A percentile compares a stretch with the other conserved stretches of the same genome.
Evolutionary conservation across 179 eudicot species (phyloP).

Genomic region (Silene coronaria): DNA sequence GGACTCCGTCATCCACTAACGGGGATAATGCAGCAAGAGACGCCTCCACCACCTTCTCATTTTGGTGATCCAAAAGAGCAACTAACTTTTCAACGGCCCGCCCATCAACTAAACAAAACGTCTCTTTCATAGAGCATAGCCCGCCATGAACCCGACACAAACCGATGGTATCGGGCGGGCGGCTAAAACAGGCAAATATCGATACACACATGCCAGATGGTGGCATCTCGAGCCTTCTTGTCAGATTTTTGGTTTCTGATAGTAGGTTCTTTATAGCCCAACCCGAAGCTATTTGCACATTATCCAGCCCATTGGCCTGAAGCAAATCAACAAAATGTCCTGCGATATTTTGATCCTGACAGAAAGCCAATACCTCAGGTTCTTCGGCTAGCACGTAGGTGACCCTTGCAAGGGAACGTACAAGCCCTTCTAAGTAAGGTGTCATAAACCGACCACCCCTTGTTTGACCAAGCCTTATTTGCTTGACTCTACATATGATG

Average conservation of each 20-base stretch:
- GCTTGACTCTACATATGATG: constrained; percentile 44
- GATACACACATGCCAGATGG: constrained; percentile 42
- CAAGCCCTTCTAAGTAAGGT: constrained; percentile 75
- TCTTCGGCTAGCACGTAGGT: constrained; percentile 61
- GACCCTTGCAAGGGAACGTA: constrained; percentile 63
- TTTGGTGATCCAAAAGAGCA: constrained; percentile 71
- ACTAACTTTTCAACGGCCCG: constrained; percentile 66
- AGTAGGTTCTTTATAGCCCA: constrained; percentile 72
- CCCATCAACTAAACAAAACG: constrained; percentile 72
- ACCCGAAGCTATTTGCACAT: constrained; percentile 77
- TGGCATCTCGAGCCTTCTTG: constrained; percentile 49
- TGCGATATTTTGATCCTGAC: constrained; percentile 50
- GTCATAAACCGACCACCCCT: constrained; percentile 72
- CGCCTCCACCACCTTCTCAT: constrained; percentile 75
- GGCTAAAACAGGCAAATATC: constrained; percentile 53
- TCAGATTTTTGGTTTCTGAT: constrained; percentile 45
- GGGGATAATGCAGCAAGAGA: constrained; percentile 80
- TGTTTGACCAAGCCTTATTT: constrained; percentile 66
- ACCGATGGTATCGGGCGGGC: constrained; percentile 45
- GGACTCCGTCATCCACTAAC: constrained; percentile 68
- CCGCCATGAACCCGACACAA: constrained; percentile 68
- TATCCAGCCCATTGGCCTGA: constrained; percentile 63
- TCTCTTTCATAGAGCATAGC: constrained; percentile 51
- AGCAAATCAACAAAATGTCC: constrained; percentile 59
- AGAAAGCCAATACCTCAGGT: constrained; percentile 44